Evolutionary conservation across 768 basidiomycete species (phyloP).

Genomic region (Chlorophyllum brunneum): DNA sequence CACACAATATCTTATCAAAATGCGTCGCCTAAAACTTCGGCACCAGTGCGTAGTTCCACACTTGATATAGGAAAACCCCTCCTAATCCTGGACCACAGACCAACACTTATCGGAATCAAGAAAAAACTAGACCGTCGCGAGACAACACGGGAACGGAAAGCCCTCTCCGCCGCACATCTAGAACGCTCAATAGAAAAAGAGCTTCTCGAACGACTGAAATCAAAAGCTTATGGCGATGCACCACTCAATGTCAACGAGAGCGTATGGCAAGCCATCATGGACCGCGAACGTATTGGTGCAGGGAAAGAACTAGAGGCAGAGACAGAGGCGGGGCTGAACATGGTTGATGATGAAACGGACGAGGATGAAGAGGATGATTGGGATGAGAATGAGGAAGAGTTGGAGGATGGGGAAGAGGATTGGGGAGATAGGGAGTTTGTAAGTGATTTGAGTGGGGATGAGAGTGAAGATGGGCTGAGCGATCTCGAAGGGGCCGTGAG

Average conservation of each 20-base stretch:
- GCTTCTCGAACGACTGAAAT: conserved; percentile 90
- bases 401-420: conserved; percentile 48
- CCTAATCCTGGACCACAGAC: conserved; percentile 40
- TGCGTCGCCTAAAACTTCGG: conserved; percentile 84
- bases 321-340: conserved; percentile 22
- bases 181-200: conserved; percentile 96
- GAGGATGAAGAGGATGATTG: conserved; percentile 41
- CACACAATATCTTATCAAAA: conserved; percentile 98
- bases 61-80: background rate
- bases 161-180: conserved; percentile 90
- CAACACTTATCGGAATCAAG: conserved; percentile 92
- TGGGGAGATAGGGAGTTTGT: conserved; percentile 71
- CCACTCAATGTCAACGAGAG: conserved; percentile 97
- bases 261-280: conserved; percentile 91
- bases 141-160: conserved; percentile 90
- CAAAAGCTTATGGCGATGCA: conserved; percentile 95
- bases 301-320: conserved; percentile 48
- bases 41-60: conserved; percentile 62
- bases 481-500: conserved; percentile 71
- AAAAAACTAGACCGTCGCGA: conserved; percentile 96
- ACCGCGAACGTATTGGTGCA: conserved; percentile 62
- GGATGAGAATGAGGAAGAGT: conserved; percentile 50
- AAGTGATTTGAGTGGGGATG: conserved; percentile 69
- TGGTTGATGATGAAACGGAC: conserved; percentile 41
- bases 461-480: conserved; percentile 53